Evolutionary conservation across 352 stramenopile species (phyloP).

Genomic region (Phytophthora cryptogea): DNA sequence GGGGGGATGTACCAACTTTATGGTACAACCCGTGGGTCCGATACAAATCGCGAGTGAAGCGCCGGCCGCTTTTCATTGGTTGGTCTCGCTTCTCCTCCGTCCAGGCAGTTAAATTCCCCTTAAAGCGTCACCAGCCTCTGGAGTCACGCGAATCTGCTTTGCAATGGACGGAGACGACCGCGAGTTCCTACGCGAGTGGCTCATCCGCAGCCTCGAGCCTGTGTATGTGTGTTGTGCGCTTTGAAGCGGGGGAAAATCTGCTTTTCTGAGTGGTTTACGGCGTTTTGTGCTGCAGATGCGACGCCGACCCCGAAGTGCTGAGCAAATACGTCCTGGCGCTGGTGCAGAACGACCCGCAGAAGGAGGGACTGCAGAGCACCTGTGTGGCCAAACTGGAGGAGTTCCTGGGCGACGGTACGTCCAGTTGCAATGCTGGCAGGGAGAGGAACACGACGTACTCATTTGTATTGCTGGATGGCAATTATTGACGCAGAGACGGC

Average conservation of each 20-base stretch:
- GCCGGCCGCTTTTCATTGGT: slow-evolving; percentile 27
- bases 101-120: slow-evolving; percentile 28
- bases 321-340: slow-evolving; percentile 89
- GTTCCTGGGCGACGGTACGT: slow-evolving; percentile 83
- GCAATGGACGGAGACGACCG: slow-evolving; percentile 78
- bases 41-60: slow-evolving; percentile 20
- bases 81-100: slow-evolving; percentile 25
- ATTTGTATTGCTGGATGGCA: background rate
- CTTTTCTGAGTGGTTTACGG: slow-evolving; percentile 4
- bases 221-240: slow-evolving; percentile 49
- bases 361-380: slow-evolving; percentile 66
- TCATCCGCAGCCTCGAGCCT: slow-evolving; percentile 83
- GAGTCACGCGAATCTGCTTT: background rate
- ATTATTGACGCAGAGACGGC: slow-evolving; percentile 51
- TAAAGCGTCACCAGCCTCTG: background rate
- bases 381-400: slow-evolving; percentile 83
- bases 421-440: background rate
- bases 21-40: slow-evolving; percentile 12
- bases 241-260: too few relatives aligned
- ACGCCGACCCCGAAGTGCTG: slow-evolving; percentile 85
- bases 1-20: background rate
- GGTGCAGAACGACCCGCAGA: slow-evolving; percentile 83
- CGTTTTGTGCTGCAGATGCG: slow-evolving; percentile 52
- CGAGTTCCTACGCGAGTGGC: slow-evolving; percentile 86
- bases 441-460: background rate